phyloP scores from a whole-genome alignment of 768 basidiomycete species.

The Leccinum subgranulosum region DNA sequence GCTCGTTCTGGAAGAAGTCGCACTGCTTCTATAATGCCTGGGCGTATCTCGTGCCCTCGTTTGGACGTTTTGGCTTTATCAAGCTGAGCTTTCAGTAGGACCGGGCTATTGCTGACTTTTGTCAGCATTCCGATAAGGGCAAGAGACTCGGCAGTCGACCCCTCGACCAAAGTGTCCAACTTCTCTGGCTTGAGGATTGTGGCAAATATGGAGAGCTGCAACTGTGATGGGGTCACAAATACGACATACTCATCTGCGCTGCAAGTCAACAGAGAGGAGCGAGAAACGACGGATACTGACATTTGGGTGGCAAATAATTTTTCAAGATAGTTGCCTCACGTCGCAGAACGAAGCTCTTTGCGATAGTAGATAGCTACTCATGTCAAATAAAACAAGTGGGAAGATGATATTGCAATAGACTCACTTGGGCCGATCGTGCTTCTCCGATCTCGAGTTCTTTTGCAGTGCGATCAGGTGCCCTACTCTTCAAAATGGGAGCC shows the following conservation, averaged over 20 bases:
- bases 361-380: slow-evolving; percentile 62
- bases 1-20: slow-evolving; percentile 57
- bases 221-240: slow-evolving; percentile 84
- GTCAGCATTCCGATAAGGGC: slow-evolving; percentile 77
- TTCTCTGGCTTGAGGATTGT: slow-evolving; percentile 71
- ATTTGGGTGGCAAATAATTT: slow-evolving; percentile 87
- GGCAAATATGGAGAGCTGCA: slow-evolving; percentile 78
- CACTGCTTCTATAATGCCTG: slow-evolving; percentile 57
- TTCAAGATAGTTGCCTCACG: slow-evolving; percentile 80
- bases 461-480: slow-evolving; percentile 67
- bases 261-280: background rate
- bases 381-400: background rate
- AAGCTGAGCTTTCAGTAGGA: slow-evolving; percentile 76
- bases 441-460: slow-evolving; percentile 79
- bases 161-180: slow-evolving; percentile 64
- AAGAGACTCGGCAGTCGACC: slow-evolving; percentile 73
- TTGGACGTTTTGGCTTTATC: slow-evolving; percentile 53
- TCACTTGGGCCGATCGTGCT: slow-evolving; percentile 73
- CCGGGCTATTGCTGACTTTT: slow-evolving; percentile 92
- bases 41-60: slow-evolving; percentile 40
- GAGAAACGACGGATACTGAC: slow-evolving; percentile 42
- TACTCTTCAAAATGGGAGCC: slow-evolving; percentile 79
- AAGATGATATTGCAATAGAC: background rate
- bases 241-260: slow-evolving; percentile 92
- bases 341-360: slow-evolving; percentile 86